Evolutionary conservation across 1,139 yeast species (phyloP), one percentile per base, ranked within the genome.

Genomic region (Candida sanyaensis): DNA sequence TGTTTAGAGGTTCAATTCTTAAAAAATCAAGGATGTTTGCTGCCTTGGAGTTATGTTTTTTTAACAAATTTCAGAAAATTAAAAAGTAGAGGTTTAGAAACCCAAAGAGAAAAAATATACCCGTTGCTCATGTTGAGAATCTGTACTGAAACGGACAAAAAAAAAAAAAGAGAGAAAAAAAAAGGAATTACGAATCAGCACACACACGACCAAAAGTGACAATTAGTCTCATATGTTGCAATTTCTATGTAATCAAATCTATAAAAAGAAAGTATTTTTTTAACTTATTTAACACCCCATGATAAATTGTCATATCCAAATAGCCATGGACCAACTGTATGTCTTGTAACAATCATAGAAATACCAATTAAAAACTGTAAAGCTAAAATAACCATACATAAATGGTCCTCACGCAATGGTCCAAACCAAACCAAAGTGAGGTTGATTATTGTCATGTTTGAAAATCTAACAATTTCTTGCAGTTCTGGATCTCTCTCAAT

Each of bases 401-500:
- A 72, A 24, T 64, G 70, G 60, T 89, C 96, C 64, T 93, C 99
- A 50, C 93, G 78, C 75, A 87, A 66, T 2, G 98, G 97, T 0
- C 99, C 99, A 44, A 86, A 73, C 86, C 91, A 83, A 7, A 92
- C 96, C 42, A 93, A 73, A 5, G 80, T 77, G 52, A 93, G 73
- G 64, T 92, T 95, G 54, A 93, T 90, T 44, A 93, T 69, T 4
- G 99, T 93, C 80, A 93, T 75, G 62, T 93, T 93, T 13, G 95
- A 84, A 47, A 88, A 81, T 49, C 79, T 77, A 6, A 66, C 59
- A 31, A 83, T 69, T 5, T 60, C 52, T 3, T 63, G 62, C 56
- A 65, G 29, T 41, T 63, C 46, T 52, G 66, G 52, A 60, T 71
- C 62, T 63, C 80, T 54, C 47, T 65, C 53, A 10, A 87, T 60